These are phyloP conservation scores for Penstemon newberryi DNA, from an alignment of 257 asterid species.

Conservation along the genomic window DNA sequence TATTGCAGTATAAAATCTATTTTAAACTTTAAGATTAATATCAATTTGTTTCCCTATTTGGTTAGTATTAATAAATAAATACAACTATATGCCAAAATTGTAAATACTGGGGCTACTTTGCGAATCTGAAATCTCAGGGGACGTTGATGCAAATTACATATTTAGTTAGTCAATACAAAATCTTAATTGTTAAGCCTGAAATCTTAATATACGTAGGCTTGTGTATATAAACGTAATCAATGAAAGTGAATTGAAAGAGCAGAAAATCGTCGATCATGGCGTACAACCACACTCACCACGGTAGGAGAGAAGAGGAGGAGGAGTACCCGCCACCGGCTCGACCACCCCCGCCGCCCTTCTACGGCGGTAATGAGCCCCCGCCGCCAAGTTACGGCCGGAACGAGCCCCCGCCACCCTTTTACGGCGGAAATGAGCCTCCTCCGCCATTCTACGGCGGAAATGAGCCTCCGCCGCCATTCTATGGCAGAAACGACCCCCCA, in stretches of 20 bases:
- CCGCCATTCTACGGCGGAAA: constrained; percentile 9
- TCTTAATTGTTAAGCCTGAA: background rate
- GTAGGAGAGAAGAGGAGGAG: constrained; percentile 21
- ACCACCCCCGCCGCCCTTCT: constrained; percentile 12
- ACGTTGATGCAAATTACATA: background rate
- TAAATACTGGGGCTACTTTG: background rate
- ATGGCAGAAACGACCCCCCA: background rate
- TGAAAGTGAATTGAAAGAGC: background rate
- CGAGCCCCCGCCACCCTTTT: constrained; percentile 26
- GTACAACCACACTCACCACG: constrained; percentile 22
- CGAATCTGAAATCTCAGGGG: background rate
- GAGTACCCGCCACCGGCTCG: constrained; percentile 27
- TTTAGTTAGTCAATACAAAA: background rate
- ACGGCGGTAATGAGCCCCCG: background rate
- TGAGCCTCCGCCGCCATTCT: constrained; percentile 23
- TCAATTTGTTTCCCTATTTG: no score
- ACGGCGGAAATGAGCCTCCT: constrained; percentile 17
- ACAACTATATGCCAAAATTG: background rate
- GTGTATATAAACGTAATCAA: background rate
- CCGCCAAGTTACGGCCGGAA: constrained; percentile 7
- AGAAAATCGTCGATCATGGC: constrained; percentile 13
- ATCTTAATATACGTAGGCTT: background rate
- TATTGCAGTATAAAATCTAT: no score
- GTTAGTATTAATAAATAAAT: no score
- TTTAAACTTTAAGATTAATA: no score